A percentile compares a stretch with the other conserved stretches of the same genome.
phyloP scores from a whole-genome alignment of 2,329 filamentous ascomycete species.

The Fusarium robinianum region DNA sequence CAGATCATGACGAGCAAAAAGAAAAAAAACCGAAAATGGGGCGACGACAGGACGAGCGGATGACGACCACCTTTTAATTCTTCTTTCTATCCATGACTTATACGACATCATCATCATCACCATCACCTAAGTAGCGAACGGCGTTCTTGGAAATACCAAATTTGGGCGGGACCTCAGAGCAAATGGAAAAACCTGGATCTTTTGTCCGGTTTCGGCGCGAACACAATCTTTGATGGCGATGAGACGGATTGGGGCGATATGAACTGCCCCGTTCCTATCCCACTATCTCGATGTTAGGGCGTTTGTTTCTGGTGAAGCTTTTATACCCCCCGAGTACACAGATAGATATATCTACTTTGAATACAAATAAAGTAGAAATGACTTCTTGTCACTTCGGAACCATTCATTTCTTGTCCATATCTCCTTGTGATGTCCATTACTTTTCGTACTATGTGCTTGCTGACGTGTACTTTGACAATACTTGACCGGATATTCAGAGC shows the following conservation, averaged over 20 bases:
- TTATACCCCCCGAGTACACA: constrained; percentile 45
- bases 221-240: constrained; percentile 9
- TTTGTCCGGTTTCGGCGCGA: constrained; percentile 25
- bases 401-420: no score
- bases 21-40: constrained; percentile 2
- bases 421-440: no score
- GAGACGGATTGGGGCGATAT: constrained; percentile 25
- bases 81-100: constrained; percentile 5
- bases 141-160: constrained; percentile 34
- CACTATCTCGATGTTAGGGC: constrained; percentile 33
- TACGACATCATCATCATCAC: not conserved
- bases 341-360: constrained; percentile 18
- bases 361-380: constrained; percentile 16
- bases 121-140: constrained; percentile 27
- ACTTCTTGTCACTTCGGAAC: no score
- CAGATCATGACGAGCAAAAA: not conserved
- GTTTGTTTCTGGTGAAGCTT: constrained; percentile 54
- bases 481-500: no score
- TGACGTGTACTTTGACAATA: no score
- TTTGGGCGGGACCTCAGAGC: constrained; percentile 40
- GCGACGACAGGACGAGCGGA: not conserved
- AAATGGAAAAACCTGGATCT: constrained; percentile 33
- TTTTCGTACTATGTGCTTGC: no score
- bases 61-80: not conserved
- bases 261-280: constrained; percentile 18